Conservation (phyloP, 176 grass and related monocot genomes). For the Eleusine indica region DNA sequence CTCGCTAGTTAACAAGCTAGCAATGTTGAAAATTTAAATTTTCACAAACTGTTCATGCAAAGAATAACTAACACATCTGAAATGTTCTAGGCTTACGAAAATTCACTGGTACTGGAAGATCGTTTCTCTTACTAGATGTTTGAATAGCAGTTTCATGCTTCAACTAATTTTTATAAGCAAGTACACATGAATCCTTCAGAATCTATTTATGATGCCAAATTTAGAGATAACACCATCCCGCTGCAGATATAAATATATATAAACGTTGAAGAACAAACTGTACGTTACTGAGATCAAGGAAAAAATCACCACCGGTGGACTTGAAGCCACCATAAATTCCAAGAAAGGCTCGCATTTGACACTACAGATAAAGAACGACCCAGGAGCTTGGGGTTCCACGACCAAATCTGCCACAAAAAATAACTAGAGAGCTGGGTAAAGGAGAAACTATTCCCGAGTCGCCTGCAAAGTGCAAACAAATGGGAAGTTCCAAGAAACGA, state of each 20-base stretch:
- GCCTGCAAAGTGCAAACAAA: background rate
- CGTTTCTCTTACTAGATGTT: background rate
- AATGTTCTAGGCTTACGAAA: background rate
- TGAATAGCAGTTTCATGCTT: constrained; percentile 1
- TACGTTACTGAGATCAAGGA: background rate
- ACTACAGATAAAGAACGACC: background rate
- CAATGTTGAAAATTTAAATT: constrained; percentile 15
- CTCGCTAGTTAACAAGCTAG: background rate
- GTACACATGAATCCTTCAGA: constrained; percentile 17
- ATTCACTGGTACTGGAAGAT: background rate
- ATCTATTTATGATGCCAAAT: background rate
- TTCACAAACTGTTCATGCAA: background rate
- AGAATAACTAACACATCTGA: background rate
- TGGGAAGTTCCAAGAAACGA: background rate
- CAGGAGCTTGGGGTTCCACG: background rate
- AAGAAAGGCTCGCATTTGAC: background rate
- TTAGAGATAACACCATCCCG: background rate
- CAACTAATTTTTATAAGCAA: constrained; percentile 5
- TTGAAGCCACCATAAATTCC: background rate
- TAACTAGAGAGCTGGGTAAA: background rate
- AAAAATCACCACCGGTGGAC: background rate
- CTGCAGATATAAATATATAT: background rate
- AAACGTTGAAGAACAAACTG: background rate
- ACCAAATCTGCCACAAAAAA: too few relatives aligned
- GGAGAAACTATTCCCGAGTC: background rate